Base-by-base conservation (phyloP, 306 rosid species). In the Carpinus fangiana region DNA sequence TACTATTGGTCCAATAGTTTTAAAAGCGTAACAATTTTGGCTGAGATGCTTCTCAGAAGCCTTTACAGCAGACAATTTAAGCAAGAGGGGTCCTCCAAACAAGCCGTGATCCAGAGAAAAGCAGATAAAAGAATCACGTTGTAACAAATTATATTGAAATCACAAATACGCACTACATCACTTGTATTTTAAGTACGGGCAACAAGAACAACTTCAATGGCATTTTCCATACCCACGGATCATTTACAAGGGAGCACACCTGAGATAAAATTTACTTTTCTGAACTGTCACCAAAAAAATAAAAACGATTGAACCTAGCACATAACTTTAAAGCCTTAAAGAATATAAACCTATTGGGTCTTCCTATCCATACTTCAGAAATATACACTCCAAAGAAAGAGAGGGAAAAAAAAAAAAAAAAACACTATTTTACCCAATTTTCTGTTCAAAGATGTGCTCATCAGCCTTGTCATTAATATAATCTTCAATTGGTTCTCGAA, bases 191-290 rank as follows among this genome's bases (percentile, higher is more conserved):
- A 75, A 66, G 51, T 14, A 48, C 18, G 60, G 72, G 73, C 38
- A 74, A 57, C 75, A 70, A 84, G 72, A 51, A 74, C 60, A 82
- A 50, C 72, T 51, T 38, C 5, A 8, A 0, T 12, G 79, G 61
- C 72, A 52, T 18, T 56, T 21, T 73, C 76, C 52, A 76, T 57
- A 21, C 60, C 73, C 34, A 79, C 72, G 78, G 62, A 72, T 66
- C 61, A 88, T 80, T 80, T 82, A 88, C 84, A 81, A 77, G 16
- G 83, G 51, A 46, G 74, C 77, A 80, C 77, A 51, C 50, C 52
- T 50, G 47, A 78, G 21, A 81, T 55, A 76, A 79, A 70, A 16
- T 76, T 72, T 72, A 70, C 53, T 71, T 43, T 66, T 79, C 38
- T 17, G 16, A 48, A 67, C 70, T n/a, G 54, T 54, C 77, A 62